These are phyloP conservation scores for Prasinococcaceae sp. DNA, from an alignment of 139 green algal genomes.

Conservation along the genomic window DNA sequence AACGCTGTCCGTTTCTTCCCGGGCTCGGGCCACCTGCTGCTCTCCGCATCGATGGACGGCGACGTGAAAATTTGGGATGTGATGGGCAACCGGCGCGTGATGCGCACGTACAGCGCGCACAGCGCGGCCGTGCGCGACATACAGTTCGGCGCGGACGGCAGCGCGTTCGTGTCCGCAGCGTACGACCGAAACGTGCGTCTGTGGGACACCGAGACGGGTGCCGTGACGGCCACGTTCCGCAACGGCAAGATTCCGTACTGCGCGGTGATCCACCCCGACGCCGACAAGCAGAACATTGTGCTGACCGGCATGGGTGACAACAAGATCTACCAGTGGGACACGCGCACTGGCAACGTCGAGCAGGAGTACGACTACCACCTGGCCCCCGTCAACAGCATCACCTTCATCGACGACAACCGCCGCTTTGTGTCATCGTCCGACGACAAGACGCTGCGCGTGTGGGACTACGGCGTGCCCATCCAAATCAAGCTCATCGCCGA, in stretches of 20 bases:
- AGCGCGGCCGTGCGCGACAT: conserved; percentile 78
- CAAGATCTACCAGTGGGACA: conserved; percentile 73
- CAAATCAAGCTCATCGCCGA: conserved; percentile 58
- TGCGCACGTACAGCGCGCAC: conserved; percentile 92
- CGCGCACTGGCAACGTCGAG: conserved; percentile 63
- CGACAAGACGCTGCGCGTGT: conserved; percentile 95
- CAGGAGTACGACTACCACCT: conserved; percentile 98
- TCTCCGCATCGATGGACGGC: conserved; percentile 80
- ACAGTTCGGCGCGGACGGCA: conserved; percentile 76
- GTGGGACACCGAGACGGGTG: conserved; percentile 96
- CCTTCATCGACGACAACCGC: conserved; percentile 80
- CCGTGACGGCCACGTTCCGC: conserved; percentile 33
- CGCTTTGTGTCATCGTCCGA: conserved; percentile 40
- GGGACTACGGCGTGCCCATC: conserved; percentile 38
- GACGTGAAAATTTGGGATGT: conserved; percentile 98
- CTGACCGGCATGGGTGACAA: conserved; percentile 82
- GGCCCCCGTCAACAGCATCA: conserved; percentile 89
- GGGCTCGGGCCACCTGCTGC: conserved; percentile 69
- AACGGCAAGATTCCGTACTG: conserved; percentile 50
- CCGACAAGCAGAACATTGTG: conserved; percentile 77
- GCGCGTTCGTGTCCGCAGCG: conserved; percentile 62
- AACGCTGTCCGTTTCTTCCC: conserved; percentile 81
- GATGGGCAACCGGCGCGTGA: conserved; percentile 60
- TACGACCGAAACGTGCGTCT: conserved; percentile 63
- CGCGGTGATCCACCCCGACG: conserved; percentile 76